Conservation (phyloP, 305 asterid species). For the Rubia tinctorum region DNA sequence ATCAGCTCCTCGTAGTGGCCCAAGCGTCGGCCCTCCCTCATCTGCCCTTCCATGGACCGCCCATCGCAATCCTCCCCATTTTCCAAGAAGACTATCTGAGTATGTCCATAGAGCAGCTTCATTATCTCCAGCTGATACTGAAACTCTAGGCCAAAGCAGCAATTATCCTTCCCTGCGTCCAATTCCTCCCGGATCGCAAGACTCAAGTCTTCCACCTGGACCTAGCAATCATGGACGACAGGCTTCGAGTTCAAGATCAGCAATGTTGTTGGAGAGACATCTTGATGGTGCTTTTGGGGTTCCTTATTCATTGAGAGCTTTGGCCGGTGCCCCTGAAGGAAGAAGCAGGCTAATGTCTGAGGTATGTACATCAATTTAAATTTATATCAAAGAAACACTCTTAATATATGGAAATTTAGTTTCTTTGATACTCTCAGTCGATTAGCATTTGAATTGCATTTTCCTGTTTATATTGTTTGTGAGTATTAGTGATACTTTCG, state of each 20-base stretch:
- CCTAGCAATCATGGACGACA: conserved; percentile 45
- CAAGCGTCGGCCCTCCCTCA: conserved; percentile 41
- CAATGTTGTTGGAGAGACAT: conserved; percentile 67
- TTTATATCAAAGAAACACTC: not conserved
- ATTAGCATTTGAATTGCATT: not conserved
- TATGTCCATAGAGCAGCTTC: conserved; percentile 69
- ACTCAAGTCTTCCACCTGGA: conserved; percentile 44
- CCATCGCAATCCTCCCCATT: conserved; percentile 44
- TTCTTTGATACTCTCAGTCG: not conserved
- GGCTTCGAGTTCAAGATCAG: conserved; percentile 50
- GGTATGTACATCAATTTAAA: conserved; percentile 19
- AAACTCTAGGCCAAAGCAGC: conserved; percentile 48
- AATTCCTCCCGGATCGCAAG: conserved; percentile 41
- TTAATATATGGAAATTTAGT: not conserved
- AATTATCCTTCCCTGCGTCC: conserved; percentile 30
- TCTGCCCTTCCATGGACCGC: conserved; percentile 50
- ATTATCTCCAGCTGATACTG: conserved; percentile 45
- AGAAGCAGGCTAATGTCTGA: conserved; percentile 59
- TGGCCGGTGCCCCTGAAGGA: conserved; percentile 72
- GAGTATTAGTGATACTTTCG: not conserved
- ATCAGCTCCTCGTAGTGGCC: conserved; percentile 42
- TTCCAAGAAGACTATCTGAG: conserved; percentile 64
- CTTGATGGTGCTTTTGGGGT: conserved; percentile 51
- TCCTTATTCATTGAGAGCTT: conserved; percentile 51
- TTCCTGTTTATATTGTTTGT: not conserved